phyloP scores from a whole-genome alignment of 176 grass and related monocot species.

The Aegilops bicornis region DNA sequence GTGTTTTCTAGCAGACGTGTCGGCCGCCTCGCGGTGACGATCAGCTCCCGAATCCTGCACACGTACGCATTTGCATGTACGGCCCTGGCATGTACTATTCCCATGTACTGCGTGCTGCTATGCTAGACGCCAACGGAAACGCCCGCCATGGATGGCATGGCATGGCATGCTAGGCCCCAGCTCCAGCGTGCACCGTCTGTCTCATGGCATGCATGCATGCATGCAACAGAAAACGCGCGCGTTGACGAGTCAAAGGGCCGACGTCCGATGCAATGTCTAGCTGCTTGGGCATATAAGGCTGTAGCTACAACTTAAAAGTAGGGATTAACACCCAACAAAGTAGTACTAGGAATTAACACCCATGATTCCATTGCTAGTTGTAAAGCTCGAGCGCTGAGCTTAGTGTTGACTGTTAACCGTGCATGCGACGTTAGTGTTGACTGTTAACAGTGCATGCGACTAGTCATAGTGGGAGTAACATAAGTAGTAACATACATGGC shows the following conservation, averaged over 20 bases:
- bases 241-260: neutral
- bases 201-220: too few species aligned
- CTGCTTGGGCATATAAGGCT: neutral
- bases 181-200: neutral
- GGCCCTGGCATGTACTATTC: neutral
- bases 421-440: neutral
- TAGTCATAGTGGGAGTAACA: too few species aligned
- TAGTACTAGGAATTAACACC: neutral
- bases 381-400: neutral
- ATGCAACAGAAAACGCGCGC: neutral
- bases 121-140: neutral
- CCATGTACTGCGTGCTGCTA: neutral
- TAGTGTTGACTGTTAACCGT: neutral
- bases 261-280: neutral
- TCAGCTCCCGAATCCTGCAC: neutral
- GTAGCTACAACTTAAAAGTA: neutral
- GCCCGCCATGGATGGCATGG: too few species aligned
- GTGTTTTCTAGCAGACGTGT: conserved; percentile 22
- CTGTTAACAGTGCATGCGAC: too few species aligned
- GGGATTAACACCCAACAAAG: neutral
- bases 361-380: neutral
- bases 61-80: neutral
- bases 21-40: neutral
- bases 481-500: too few species aligned
- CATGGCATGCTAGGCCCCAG: neutral